Conservation (phyloP, 164 flowering plant species). For the Platanus orientalis region DNA sequence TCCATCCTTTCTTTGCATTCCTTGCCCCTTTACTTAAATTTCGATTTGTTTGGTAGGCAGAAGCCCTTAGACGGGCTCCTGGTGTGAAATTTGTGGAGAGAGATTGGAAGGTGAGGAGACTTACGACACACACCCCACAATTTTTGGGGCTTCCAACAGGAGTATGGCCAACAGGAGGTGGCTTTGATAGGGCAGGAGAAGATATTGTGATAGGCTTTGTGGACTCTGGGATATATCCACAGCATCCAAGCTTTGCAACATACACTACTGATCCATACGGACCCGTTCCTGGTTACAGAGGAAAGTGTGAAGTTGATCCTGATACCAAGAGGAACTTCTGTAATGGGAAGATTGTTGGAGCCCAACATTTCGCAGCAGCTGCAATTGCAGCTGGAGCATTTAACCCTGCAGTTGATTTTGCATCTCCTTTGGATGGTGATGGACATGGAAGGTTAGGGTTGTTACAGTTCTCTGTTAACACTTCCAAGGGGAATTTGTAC, state of each 20-base stretch:
- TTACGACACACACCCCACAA: constrained; percentile 95
- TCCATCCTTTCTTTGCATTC: not conserved
- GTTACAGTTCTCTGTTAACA: not conserved
- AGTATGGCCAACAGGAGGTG: constrained; percentile 99
- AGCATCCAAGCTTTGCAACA: constrained; percentile 82
- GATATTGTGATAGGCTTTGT: constrained; percentile 91
- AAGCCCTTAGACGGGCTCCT: constrained; percentile 61
- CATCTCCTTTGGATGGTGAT: constrained; percentile 97
- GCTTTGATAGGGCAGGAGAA: constrained; percentile 90
- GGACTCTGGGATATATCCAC: constrained; percentile 92
- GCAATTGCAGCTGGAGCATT: constrained; percentile 90
- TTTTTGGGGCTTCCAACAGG: constrained; percentile 98
- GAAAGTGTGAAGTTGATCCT: constrained; percentile 92
- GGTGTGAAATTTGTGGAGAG: constrained; percentile 85
- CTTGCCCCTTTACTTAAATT: constrained; percentile 3
- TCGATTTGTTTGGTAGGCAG: constrained; percentile 64
- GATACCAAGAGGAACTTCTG: constrained; percentile 65
- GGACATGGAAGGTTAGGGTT: constrained; percentile 94
- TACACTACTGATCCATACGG: constrained; percentile 69
- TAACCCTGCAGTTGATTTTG: constrained; percentile 76
- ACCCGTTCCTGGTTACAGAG: constrained; percentile 73
- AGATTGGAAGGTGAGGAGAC: constrained; percentile 90
- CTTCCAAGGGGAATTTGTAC: not conserved
- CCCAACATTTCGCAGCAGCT: constrained; percentile 96
- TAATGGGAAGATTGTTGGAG: constrained; percentile 95